Percentiles rank a stretch among this genome's conserved stretches.
phyloP scores from a whole-genome alignment of 495 filamentous ascomycete species.

The Aspergillus campestris region DNA sequence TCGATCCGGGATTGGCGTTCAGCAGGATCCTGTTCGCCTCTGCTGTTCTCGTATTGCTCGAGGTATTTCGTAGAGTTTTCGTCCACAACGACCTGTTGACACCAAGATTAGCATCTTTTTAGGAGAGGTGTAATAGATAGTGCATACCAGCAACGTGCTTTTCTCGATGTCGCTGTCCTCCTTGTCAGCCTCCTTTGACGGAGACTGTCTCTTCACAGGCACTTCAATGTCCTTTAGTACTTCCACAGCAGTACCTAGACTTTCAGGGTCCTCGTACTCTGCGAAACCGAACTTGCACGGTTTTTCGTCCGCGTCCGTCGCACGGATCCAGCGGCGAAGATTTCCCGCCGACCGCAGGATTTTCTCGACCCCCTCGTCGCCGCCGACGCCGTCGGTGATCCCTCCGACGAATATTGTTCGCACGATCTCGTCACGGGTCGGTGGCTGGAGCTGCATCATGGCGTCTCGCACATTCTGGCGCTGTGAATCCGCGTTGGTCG shows the following conservation, averaged over 20 bases:
- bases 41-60: conserved; percentile 63
- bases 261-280: conserved; percentile 89
- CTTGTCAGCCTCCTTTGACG: conserved; percentile 37
- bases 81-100: conserved; percentile 62
- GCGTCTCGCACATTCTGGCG: conserved; percentile 63
- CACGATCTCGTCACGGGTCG: conserved; percentile 81
- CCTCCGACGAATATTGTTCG: conserved; percentile 86
- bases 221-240: conserved; percentile 80
- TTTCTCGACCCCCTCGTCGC: conserved; percentile 75
- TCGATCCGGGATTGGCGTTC: conserved; percentile 60
- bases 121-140: background rate
- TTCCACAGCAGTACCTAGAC: conserved; percentile 77
- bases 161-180: conserved; percentile 58
- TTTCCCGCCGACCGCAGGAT: conserved; percentile 71
- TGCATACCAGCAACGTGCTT: conserved; percentile 49
- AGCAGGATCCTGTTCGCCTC: conserved; percentile 56
- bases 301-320: conserved; percentile 74
- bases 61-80: conserved; percentile 70
- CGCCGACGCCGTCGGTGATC: conserved; percentile 67
- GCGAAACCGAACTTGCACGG: conserved; percentile 89
- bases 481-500: conserved; percentile 55
- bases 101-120: background rate
- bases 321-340: conserved; percentile 77
- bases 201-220: conserved; percentile 63
- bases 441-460: conserved; percentile 72